These are phyloP conservation scores for Monosporozyma yasuniensis DNA, from an alignment of 805 yeast genomes.

Conservation along the genomic window DNA sequence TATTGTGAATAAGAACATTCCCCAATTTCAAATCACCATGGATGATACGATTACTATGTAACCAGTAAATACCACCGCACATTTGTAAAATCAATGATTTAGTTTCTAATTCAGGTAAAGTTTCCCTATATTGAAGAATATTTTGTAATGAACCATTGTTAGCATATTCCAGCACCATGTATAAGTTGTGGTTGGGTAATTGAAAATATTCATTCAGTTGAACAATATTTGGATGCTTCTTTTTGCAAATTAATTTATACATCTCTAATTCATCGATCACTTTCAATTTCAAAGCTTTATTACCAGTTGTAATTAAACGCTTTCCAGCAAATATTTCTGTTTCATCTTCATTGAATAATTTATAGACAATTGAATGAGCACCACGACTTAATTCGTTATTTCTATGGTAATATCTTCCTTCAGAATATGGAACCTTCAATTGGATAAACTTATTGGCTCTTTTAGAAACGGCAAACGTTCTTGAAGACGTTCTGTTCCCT, in stretches of 20 bases:
- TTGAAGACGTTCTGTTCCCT: neutral
- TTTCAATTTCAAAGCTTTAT: constrained; percentile 69
- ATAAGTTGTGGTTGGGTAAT: neutral
- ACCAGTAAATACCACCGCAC: constrained; percentile 81
- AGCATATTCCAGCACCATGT: constrained; percentile 3
- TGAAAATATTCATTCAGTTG: constrained; percentile 2
- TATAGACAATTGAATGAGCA: constrained; percentile 5
- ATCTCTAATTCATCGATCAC: constrained; percentile 86
- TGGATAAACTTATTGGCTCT: constrained; percentile 2
- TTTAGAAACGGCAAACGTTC: neutral
- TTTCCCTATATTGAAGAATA: constrained; percentile 32
- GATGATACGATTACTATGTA: constrained; percentile 61
- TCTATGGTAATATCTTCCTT: neutral
- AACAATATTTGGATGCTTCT: constrained; percentile 36
- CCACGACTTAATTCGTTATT: constrained; percentile 5
- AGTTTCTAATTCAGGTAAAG: constrained; percentile 41
- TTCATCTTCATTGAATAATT: constrained; percentile 42
- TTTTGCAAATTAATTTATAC: constrained; percentile 58
- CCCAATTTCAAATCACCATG: constrained; percentile 11
- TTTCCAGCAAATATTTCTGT: constrained; percentile 91
- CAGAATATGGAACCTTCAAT: neutral
- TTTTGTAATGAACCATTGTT: neutral
- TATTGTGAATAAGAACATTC: constrained; percentile 60
- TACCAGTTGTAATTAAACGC: constrained; percentile 88
- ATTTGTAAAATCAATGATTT: constrained; percentile 79